A percentile compares a stretch with the other conserved stretches of the same genome.
Conservation (phyloP, 306 rosid species). For the Notholithocarpus densiflorus region DNA sequence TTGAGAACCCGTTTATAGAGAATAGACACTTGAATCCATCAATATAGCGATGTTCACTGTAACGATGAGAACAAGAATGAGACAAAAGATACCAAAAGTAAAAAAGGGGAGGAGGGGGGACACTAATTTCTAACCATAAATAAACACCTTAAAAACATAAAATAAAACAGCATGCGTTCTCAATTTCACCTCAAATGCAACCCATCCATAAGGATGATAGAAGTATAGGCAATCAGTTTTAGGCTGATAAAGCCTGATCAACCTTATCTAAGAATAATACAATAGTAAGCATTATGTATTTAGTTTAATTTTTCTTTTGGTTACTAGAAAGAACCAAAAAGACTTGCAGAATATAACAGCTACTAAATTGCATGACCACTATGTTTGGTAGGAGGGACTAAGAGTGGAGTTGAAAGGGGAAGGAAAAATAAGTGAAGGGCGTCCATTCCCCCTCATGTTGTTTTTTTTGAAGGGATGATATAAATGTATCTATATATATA, state of each 20-base stretch:
- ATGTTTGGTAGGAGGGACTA: no score
- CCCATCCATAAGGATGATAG: not conserved
- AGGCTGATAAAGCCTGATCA: not conserved
- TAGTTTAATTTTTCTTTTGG: no score
- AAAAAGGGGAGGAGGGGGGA: not conserved
- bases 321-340: no score
- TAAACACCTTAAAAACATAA: not conserved
- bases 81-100: slow-evolving; percentile 5
- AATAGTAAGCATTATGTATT: no score
- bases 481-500: no score
- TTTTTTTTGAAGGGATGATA: no score
- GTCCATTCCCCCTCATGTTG: no score
- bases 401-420: no score
- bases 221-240: not conserved
- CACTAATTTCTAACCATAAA: not conserved
- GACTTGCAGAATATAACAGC: no score
- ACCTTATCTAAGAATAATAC: not conserved
- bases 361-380: no score
- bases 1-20: slow-evolving; percentile 57
- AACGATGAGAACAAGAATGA: slow-evolving; percentile 3
- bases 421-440: no score
- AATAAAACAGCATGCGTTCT: not conserved
- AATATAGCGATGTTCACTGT: slow-evolving; percentile 65
- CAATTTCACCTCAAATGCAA: not conserved
- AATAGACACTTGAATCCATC: slow-evolving; percentile 79